Evolutionary conservation across 371 early-diverging fungal species (phyloP).

Genomic region (Apophysomyces elegans): DNA sequence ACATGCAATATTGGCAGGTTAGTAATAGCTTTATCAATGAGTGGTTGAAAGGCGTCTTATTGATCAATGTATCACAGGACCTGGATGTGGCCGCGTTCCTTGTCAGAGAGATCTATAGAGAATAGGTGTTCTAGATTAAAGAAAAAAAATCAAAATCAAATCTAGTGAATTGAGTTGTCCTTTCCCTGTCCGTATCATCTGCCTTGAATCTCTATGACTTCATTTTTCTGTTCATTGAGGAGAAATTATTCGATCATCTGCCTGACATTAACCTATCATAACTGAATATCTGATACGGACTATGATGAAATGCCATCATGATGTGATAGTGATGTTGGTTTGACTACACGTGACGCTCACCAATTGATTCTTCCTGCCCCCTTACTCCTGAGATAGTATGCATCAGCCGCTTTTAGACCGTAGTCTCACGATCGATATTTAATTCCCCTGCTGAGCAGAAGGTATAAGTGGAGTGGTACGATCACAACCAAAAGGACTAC

Average conservation of each 20-base stretch:
- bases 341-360: no score
- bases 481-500: no score
- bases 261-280: no score
- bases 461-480: background rate
- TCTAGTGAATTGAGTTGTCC: no score
- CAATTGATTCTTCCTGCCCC: background rate
- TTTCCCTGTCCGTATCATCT: no score
- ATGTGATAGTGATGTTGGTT: no score
- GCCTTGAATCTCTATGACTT: no score
- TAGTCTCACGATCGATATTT: background rate
- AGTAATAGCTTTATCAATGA: background rate
- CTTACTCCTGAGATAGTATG: no score
- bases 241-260: no score
- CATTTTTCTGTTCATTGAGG: no score
- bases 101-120: constrained; percentile 54
- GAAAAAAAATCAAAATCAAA: background rate
- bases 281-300: no score
- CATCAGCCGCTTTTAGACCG: background rate
- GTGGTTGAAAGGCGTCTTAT: background rate
- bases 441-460: background rate
- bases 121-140: constrained; percentile 3
- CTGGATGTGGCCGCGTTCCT: constrained; percentile 69
- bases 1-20: constrained; percentile 79
- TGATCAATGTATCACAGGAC: constrained; percentile 37
- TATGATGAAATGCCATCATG: no score